A percentile compares a stretch with the other conserved stretches of the same genome.
Conservation (phyloP, 2,329 filamentous ascomycete species). For the Myrmaecium sp. region DNA sequence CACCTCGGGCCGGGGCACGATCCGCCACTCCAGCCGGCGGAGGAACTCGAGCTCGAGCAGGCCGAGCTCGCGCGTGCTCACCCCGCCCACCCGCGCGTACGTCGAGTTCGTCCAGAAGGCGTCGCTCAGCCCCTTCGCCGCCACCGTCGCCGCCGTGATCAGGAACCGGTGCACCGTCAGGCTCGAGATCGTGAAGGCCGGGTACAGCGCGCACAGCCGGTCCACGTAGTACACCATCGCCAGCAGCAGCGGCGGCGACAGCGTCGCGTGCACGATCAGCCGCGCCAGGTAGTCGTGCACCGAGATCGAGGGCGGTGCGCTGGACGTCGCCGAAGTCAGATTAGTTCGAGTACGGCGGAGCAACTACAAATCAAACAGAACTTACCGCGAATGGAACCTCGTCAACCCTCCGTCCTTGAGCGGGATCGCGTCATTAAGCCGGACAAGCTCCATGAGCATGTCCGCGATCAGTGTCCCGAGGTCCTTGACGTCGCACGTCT, state of each 20-base stretch:
- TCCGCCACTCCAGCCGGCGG: constrained; percentile 85
- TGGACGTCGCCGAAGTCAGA: constrained; percentile 10
- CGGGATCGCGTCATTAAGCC: constrained; percentile 77
- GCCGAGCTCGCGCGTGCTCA: constrained; percentile 77
- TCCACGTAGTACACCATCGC: constrained; percentile 99
- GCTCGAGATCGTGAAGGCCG: constrained; percentile 89
- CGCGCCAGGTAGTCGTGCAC: constrained; percentile 87
- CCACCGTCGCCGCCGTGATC: constrained; percentile 88
- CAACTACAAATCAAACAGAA: constrained; percentile 1
- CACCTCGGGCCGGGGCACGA: constrained; percentile 87
- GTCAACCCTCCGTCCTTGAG: constrained; percentile 75
- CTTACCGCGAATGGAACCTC: constrained; percentile 80
- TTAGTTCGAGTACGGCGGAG: constrained; percentile 2
- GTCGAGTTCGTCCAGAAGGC: constrained; percentile 98
- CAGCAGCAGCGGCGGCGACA: constrained; percentile 83
- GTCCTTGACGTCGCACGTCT: constrained; percentile 66
- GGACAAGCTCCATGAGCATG: constrained; percentile 90
- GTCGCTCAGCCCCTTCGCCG: constrained; percentile 88
- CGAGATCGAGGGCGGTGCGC: constrained; percentile 74
- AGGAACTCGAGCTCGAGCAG: constrained; percentile 87
- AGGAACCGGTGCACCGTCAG: constrained; percentile 94
- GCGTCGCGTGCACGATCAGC: constrained; percentile 80
- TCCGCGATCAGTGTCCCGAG: constrained; percentile 81
- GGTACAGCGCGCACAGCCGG: constrained; percentile 77
- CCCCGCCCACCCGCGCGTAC: constrained; percentile 84